phyloP scores from a whole-genome alignment of 257 asterid species.

The Prunella vulgaris region DNA sequence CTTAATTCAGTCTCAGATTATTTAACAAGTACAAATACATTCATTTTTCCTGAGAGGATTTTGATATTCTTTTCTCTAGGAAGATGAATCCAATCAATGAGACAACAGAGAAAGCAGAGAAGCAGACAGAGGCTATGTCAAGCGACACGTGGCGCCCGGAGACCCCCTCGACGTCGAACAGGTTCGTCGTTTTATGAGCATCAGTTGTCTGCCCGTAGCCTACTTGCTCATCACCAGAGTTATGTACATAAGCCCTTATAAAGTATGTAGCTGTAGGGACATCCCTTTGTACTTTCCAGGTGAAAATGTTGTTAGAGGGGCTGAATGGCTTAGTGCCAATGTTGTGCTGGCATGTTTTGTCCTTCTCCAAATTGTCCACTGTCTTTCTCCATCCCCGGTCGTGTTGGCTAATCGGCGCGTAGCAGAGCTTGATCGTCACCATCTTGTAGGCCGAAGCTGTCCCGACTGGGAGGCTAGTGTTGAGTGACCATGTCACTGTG shows the following conservation, averaged over 20 bases:
- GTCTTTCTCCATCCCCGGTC: constrained; percentile 79
- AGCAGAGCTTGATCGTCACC: constrained; percentile 50
- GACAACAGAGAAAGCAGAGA: constrained; percentile 62
- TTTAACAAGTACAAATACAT: neutral
- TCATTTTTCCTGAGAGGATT: neutral
- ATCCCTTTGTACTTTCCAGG: constrained; percentile 40
- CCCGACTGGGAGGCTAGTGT: constrained; percentile 24
- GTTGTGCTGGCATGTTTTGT: constrained; percentile 68
- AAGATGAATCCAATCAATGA: constrained; percentile 64
- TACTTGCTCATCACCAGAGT: constrained; percentile 32
- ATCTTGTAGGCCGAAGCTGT: constrained; percentile 43
- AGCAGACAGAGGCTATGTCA: constrained; percentile 55
- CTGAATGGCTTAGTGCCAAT: constrained; percentile 37
- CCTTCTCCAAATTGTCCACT: constrained; percentile 44
- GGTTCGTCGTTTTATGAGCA: constrained; percentile 28
- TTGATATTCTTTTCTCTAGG: constrained; percentile 55
- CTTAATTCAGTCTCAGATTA: neutral
- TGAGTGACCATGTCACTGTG: constrained; percentile 20
- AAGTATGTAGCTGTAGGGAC: constrained; percentile 65
- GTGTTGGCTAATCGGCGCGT: constrained; percentile 65
- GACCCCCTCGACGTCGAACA: constrained; percentile 45
- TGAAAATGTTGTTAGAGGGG: constrained; percentile 31
- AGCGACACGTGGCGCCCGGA: constrained; percentile 55
- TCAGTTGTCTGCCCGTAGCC: constrained; percentile 67
- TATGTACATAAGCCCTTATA: constrained; percentile 46